phyloP scores from a whole-genome alignment of 192 early-diverging fungal species.

The Geosiphon pyriformis region DNA sequence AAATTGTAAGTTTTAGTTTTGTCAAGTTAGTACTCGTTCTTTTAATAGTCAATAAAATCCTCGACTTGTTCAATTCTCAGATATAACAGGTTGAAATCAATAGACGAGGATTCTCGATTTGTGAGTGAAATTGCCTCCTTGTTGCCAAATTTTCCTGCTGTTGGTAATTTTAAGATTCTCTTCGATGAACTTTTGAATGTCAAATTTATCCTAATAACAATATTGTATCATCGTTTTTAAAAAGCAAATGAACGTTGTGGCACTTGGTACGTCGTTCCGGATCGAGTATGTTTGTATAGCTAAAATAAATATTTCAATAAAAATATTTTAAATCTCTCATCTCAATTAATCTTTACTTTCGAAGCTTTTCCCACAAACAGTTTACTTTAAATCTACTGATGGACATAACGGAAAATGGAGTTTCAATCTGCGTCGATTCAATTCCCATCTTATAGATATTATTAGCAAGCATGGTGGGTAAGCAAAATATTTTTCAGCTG shows the following conservation, averaged over 20 bases:
- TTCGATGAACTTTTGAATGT: neutral
- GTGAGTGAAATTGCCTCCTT: conserved; percentile 50
- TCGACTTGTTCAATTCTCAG: conserved; percentile 27
- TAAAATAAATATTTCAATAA: conserved; percentile 5
- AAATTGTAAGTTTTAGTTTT: conserved; percentile 27
- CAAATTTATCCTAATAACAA: neutral
- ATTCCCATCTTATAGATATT: conserved; percentile 62
- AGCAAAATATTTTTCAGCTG: conserved; percentile 8
- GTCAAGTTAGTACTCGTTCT: too few species aligned
- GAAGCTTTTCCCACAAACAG: conserved; percentile 46
- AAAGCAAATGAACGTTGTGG: conserved; percentile 84
- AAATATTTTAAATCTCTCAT: neutral
- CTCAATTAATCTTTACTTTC: neutral
- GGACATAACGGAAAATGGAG: conserved; percentile 83
- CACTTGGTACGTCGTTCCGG: conserved; percentile 74
- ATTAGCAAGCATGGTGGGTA: conserved; percentile 56
- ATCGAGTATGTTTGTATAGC: conserved; percentile 34
- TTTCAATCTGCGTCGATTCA: conserved; percentile 75
- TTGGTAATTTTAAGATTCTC: conserved; percentile 35
- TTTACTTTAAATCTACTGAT: conserved; percentile 94
- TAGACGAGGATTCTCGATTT: conserved; percentile 71
- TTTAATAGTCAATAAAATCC: neutral
- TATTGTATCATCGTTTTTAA: neutral
- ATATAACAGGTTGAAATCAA: conserved; percentile 74
- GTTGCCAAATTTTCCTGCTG: conserved; percentile 55